Base-by-base conservation (phyloP, 2,329 filamentous ascomycete species). In the Diaporthe sp. region DNA sequence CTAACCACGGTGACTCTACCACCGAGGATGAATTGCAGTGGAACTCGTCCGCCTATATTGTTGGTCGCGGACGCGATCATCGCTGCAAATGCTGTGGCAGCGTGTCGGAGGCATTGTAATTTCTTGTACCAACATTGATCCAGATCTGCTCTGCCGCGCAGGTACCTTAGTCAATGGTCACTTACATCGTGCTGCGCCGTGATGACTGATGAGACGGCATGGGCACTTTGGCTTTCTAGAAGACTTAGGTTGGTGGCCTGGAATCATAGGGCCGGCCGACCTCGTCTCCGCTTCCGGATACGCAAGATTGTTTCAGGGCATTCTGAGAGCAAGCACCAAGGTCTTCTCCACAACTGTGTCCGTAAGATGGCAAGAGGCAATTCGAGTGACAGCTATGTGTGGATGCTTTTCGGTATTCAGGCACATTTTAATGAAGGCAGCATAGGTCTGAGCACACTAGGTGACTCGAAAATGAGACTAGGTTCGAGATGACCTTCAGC, bases 1-100 rank as follows among this genome's bases (percentile, higher is more conserved):
- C 28, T 61, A 66, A 72, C 61, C 73, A 66, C 13, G 68, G 72
- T 30, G 68, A 76, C 45, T 72, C 72, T 8, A 54, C 72, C 25
- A 61, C 47, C 3, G 72, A 71, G 19, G 83, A 85, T 54, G 84
- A 85, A 76, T 76, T 85, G 57, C 82, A 82, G 73, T 83, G 76
- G 80, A 73, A 75, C 28, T 70, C 67, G 28, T 66, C 68, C 10
- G 38, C 28, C 52, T 75, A 77, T n/a, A 75, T 67, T 19, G 67
- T 75, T 10, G 71, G 72, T 13, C 52, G 60, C 25, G 35, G 58
- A 9, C 42, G 67, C 33, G 70, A 70, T 13, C 30, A 55, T 30
- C 54, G 54, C 9, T 50, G 71, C 35, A 38, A 72, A 25, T 28
- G 57, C 33, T 76, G 72, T 22, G 72, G 72, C 40, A 76, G 47